Base-by-base conservation (phyloP, 495 filamentous ascomycete species). In the Penicillium odoratum region DNA sequence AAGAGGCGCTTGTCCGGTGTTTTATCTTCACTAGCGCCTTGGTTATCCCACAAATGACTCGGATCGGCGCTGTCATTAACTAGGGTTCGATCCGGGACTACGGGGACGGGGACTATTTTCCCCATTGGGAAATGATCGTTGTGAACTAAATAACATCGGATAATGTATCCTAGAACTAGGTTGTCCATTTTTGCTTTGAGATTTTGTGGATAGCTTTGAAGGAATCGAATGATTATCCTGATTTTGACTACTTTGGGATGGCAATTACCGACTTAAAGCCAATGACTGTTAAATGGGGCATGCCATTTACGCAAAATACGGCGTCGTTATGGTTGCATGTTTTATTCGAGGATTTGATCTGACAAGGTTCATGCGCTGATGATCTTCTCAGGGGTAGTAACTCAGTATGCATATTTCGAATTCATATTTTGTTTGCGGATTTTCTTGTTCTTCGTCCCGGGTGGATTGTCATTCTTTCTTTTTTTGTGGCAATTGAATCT, bases 311-410 rank as follows among this genome's bases (percentile, higher is more conserved):
- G 21, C 16, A 21, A 21, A 21, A 21, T 21, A 21, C 21, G 21
- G 21, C 21, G 21, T 21, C 21, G 21, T 21, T 21, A 21, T 21
- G 21, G 21, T 21, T 1, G 2, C 21, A 21, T 21, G 40, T 18
- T 6, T 44, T 15, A 44, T 44, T 18, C 7, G 40, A 16, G 40
- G 7, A 2, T 6, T 33, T 33, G 7, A 33, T 33, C 9, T 33
- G 31, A 6, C 15, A 13, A 40, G 38, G 38, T 13, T 47, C 21
- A 53, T 51, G n/a, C 48, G 30, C 56, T 46, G 45, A 48, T 18
- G 48, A 33, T 50, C 58, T 58, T 55, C 49, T 61, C 61, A 64
- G 58, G 58, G 54, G 61, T 8, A 33, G 61, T 64, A 57, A 33
- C 36, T 53, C 57, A 51, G 57, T 53, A 25, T 26, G 9, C 15